Conservation (phyloP, 2,329 filamentous ascomycete species). For the Cladophialophora yegresii region DNA sequence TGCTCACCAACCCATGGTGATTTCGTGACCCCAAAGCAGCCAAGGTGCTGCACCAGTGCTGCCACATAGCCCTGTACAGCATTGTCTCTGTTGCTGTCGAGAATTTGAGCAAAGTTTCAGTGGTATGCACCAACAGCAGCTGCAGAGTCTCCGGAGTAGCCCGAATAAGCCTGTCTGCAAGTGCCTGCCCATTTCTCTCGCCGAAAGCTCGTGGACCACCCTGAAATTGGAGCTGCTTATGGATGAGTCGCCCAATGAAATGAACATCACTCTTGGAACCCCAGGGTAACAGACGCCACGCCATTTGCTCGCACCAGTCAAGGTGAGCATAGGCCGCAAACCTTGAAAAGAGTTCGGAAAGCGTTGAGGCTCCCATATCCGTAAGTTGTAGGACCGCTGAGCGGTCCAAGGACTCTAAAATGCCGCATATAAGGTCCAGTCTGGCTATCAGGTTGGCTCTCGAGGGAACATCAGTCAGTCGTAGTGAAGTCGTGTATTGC, state of each 20-base stretch:
- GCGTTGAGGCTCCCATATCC: constrained; percentile 18
- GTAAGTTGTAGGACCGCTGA: constrained; percentile 20
- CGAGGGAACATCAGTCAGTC: background rate
- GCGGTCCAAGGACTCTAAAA: constrained; percentile 17
- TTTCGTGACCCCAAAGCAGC: constrained; percentile 12
- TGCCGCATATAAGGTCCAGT: constrained; percentile 11
- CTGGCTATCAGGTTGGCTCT: background rate
- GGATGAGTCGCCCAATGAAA: constrained; percentile 15
- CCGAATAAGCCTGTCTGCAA: constrained; percentile 9
- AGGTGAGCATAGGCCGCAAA: constrained; percentile 1
- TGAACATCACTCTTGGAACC: constrained; percentile 10
- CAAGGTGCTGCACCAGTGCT: constrained; percentile 24
- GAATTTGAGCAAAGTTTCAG: constrained; percentile 13
- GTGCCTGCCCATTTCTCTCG: constrained; percentile 8
- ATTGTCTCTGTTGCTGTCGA: constrained; percentile 4
- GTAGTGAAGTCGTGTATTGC: background rate
- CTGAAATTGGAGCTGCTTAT: constrained; percentile 6
- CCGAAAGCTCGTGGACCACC: background rate
- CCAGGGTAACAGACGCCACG: constrained; percentile 23
- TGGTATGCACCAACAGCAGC: constrained; percentile 12
- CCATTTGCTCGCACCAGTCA: constrained; percentile 1
- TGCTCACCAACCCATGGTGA: background rate
- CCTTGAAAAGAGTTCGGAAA: constrained; percentile 21
- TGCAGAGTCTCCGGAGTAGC: constrained; percentile 4
- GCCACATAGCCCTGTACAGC: constrained; percentile 17